phyloP scores from a whole-genome alignment of 305 asterid genomes.

The Andrographis paniculata region DNA sequence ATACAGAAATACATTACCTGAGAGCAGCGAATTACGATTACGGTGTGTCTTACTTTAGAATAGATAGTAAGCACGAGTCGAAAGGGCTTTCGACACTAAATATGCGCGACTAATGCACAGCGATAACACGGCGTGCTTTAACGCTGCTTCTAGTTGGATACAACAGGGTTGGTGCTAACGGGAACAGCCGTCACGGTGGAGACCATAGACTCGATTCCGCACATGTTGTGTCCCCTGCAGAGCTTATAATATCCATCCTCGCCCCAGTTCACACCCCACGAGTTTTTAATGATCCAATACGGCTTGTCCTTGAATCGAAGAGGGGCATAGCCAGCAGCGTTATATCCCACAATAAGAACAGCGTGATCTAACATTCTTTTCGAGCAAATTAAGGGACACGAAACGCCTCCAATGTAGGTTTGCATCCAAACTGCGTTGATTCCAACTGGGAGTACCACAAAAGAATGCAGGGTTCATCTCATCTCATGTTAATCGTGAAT shows the following conservation, averaged over 20 bases:
- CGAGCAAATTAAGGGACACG: conserved; percentile 67
- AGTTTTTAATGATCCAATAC: conserved; percentile 82
- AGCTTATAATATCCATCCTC: conserved; percentile 75
- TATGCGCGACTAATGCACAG: too few species aligned
- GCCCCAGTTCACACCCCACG: conserved; percentile 90
- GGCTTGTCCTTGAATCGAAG: conserved; percentile 74
- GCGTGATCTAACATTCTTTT: conserved; percentile 57
- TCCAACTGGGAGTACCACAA: conserved; percentile 35
- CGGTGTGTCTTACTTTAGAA: too few species aligned
- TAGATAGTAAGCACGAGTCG: too few species aligned
- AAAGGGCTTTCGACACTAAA: too few species aligned
- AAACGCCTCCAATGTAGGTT: conserved; percentile 72
- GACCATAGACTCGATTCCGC: conserved; percentile 87
- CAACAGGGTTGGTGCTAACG: too few species aligned
- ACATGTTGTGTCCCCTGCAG: conserved; percentile 64
- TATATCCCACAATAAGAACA: conserved; percentile 69
- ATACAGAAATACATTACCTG: too few species aligned
- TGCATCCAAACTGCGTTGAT: conserved; percentile 91
- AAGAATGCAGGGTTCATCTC: background rate
- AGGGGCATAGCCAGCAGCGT: conserved; percentile 65
- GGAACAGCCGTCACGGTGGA: conserved; percentile 56
- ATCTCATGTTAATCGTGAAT: too few species aligned
- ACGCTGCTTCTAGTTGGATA: background rate
- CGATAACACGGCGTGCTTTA: too few species aligned
- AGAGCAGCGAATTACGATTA: too few species aligned